Base-by-base conservation (phyloP, 768 basidiomycete species). In the Exidia glandulosa region DNA sequence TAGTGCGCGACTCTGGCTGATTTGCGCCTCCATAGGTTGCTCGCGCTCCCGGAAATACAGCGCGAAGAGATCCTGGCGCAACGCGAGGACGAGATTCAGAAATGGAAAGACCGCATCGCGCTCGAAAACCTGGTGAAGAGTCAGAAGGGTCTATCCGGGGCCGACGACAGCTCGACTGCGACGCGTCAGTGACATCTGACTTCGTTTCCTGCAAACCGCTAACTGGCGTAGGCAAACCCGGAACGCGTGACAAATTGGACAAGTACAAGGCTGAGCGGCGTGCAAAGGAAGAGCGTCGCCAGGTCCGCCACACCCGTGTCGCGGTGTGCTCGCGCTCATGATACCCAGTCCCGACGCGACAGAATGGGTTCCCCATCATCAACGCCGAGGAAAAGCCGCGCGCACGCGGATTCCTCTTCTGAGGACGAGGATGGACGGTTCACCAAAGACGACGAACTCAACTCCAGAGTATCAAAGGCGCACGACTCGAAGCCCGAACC, bases 231-330 rank as follows among this genome's bases (percentile, higher is more conserved):
- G 90, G 90, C 31, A 86, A 88, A 72, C 88, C 90, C 67, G 79
- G 83, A 2, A 75, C 76, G 5, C 80, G 86, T 56, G 88, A 80
- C 58, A 88, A 86, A 67, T 77, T 93, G 9, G 88, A 88, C 62
- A 93, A 93, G 69, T 77, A 96, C 30, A 94, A 88, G 73, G 90
- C 87, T 4, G 86, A 79, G 66, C 81, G 94, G 34, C 89, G 86
- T 66, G 92, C 90, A 9, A 94, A 93, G 73, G 90, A 87, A 64
- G 90, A 94, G 71, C 86, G 87, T 72, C 88, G 86, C 70, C 81
- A 86, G 62, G 94, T 93, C 71, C 63, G 83, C 70, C 55, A 25
- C 16, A 14, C 27, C 25, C 9, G 47, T 55, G 47, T 54, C 55
- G 33, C 47, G 58, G 50, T 54, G 56, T 64, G 29, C 50, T 55